These are phyloP conservation scores for Backusella morwellensis DNA, from an alignment of 192 early-diverging fungal species.

Conservation along the genomic window DNA sequence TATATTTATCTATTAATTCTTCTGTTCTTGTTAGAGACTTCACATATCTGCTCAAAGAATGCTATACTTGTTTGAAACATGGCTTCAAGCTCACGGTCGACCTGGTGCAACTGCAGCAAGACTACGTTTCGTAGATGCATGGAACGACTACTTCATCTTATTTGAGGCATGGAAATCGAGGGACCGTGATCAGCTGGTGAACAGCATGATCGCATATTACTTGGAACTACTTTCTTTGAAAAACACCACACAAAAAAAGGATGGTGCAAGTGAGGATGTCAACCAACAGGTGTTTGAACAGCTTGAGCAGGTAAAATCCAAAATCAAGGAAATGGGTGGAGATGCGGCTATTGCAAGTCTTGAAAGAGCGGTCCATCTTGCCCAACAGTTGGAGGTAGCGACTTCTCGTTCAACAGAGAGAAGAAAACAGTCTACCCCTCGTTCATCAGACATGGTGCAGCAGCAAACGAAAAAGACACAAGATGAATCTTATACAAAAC, in stretches of 20 bases:
- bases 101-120: conserved; percentile 15
- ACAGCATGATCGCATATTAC: conserved; percentile 63
- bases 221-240: conserved; percentile 66
- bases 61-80: conserved; percentile 35
- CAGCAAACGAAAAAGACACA: not conserved
- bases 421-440: conserved; percentile 9
- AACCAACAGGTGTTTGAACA: conserved; percentile 25
- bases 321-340: conserved; percentile 15
- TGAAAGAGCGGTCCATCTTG: not conserved
- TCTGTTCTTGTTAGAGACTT: conserved; percentile 26
- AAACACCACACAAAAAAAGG: conserved; percentile 48
- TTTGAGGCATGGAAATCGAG: conserved; percentile 73
- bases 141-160: conserved; percentile 54
- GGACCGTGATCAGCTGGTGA: conserved; percentile 62
- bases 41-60: conserved; percentile 32
- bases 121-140: conserved; percentile 49
- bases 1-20: not conserved
- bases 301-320: conserved; percentile 18
- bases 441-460: not conserved
- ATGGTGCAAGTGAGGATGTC: conserved; percentile 41
- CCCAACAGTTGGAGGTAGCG: conserved; percentile 1
- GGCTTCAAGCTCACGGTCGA: conserved; percentile 22
- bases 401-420: conserved; percentile 1
- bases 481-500: conserved; percentile 7
- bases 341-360: conserved; percentile 4